phyloP scores from a whole-genome alignment of 2,329 filamentous ascomycete genomes.

The Coniochaeta prunicola region DNA sequence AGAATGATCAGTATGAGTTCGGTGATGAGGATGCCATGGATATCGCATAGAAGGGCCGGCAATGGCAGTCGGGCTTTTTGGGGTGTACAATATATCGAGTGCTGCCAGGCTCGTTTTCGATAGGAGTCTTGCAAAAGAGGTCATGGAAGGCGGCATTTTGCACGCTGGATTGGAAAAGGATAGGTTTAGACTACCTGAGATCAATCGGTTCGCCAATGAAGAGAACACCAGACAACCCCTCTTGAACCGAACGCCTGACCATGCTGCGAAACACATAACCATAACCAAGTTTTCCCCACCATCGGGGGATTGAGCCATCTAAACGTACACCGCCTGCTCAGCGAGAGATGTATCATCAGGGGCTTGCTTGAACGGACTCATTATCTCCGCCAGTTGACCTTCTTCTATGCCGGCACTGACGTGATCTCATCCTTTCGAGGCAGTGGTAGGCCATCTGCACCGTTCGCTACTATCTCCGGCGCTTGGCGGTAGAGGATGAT shows the following conservation, averaged over 20 bases:
- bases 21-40: slow-evolving; percentile 37
- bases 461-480: slow-evolving; percentile 42
- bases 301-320: not conserved
- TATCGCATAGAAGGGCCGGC: slow-evolving; percentile 26
- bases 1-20: slow-evolving; percentile 84
- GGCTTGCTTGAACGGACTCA: not conserved
- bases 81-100: slow-evolving; percentile 1
- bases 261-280: slow-evolving; percentile 9
- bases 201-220: not conserved
- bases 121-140: not conserved
- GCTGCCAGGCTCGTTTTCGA: slow-evolving; percentile 3
- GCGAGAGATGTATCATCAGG: not conserved
- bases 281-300: not conserved
- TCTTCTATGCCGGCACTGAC: slow-evolving; percentile 25
- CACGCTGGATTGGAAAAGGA: not conserved
- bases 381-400: not conserved
- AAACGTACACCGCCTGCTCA: not conserved
- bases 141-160: not conserved
- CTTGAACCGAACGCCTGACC: slow-evolving; percentile 12
- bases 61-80: too few relatives aligned
- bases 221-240: not conserved
- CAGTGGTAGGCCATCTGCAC: slow-evolving; percentile 30
- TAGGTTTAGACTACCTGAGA: not conserved
- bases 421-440: slow-evolving; percentile 39
- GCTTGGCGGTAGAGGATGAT: slow-evolving; percentile 91